A percentile compares a stretch with the other conserved stretches of the same genome.
Evolutionary conservation across 108 stramenopile species (phyloP).

Genomic region (Aurantiochytrium sp.): DNA sequence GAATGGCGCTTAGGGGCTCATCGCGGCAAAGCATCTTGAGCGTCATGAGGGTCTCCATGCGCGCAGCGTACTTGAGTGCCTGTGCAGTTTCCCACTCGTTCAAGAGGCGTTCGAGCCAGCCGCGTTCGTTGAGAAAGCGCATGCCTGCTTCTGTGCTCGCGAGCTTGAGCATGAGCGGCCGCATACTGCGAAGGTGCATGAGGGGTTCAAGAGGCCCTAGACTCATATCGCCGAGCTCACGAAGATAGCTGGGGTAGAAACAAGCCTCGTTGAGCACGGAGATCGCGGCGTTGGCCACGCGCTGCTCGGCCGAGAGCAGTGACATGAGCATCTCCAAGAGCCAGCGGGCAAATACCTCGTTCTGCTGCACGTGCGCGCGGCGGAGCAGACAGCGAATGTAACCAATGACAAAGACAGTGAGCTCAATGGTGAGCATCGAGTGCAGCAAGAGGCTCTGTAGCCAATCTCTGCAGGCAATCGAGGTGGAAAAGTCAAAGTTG

Average conservation of each 20-base stretch:
- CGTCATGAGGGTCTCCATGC: conserved; percentile 19
- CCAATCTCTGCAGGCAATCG: neutral
- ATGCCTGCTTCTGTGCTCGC: neutral
- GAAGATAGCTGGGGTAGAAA: neutral
- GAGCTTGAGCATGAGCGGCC: neutral
- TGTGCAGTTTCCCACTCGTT: neutral
- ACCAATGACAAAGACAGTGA: neutral
- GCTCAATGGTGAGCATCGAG: neutral
- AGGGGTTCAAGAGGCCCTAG: neutral
- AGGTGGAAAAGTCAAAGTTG: neutral
- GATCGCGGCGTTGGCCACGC: neutral
- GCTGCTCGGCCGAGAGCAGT: neutral
- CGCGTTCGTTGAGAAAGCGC: neutral
- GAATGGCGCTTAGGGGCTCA: neutral
- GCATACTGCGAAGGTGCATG: neutral
- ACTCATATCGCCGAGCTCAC: neutral
- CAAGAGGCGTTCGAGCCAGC: neutral
- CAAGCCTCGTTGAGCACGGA: neutral
- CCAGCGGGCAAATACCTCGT: neutral
- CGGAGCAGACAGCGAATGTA: neutral
- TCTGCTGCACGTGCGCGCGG: neutral
- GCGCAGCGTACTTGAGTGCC: neutral
- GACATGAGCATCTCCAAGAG: neutral
- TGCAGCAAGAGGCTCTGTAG: neutral
- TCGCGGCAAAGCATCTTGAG: neutral